These are phyloP conservation scores for Aspergillus ruber DNA, from an alignment of 2,329 filamentous ascomycete genomes.

Conservation along the genomic window DNA sequence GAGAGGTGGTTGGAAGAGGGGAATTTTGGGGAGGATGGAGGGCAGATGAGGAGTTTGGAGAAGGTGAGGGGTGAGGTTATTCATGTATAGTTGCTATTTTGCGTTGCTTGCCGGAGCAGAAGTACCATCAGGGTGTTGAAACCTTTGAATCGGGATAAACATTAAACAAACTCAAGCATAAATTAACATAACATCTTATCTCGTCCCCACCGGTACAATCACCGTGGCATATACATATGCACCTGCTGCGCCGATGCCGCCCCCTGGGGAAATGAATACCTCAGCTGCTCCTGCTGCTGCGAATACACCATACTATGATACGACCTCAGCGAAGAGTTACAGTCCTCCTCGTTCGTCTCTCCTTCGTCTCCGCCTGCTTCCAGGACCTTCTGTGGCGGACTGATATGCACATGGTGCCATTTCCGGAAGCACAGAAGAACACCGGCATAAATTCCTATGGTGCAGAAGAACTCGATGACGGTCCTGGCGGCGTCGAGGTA, in stretches of 20 bases:
- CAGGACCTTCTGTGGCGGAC: not conserved
- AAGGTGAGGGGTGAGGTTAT: constrained; percentile 19
- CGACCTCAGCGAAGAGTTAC: not conserved
- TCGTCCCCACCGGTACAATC: not conserved
- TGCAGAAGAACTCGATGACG: constrained; percentile 13
- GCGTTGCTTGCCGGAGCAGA: no score
- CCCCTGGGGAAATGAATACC: not conserved
- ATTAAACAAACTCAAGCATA: no score
- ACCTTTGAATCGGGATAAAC: no score
- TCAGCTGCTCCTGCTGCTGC: not conserved
- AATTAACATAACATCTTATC: not conserved
- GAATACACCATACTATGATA: not conserved
- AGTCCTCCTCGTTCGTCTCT: not conserved
- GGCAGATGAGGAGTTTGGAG: constrained; percentile 44
- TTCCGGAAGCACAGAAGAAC: constrained; percentile 14
- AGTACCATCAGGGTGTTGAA: no score
- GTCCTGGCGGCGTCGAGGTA: constrained; percentile 7
- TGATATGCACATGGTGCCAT: constrained; percentile 6
- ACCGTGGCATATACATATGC: not conserved
- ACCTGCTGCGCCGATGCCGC: not conserved
- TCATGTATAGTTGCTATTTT: no score
- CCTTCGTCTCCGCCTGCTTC: not conserved
- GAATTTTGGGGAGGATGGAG: constrained; percentile 53
- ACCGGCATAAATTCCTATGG: constrained; percentile 14
- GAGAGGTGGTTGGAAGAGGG: constrained; percentile 48